Percentiles rank a stretch among this genome's conserved stretches.
Conservation (phyloP, 495 filamentous ascomycete species). For the Aspergillus haitiensis region DNA sequence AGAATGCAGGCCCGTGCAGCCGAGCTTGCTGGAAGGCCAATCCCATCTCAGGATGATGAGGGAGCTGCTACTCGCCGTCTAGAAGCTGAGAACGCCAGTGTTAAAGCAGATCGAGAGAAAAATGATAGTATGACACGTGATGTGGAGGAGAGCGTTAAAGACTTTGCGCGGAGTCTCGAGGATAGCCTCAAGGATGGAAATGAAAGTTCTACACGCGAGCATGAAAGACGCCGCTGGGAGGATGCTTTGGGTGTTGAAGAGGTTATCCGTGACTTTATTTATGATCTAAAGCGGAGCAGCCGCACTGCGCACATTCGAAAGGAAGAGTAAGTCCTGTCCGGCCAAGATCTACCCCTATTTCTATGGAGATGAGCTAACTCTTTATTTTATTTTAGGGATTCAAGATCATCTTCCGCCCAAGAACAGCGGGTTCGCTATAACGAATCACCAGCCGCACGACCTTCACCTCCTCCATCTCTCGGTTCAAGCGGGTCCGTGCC, state of each 20-base stretch:
- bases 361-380: background rate
- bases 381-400: slow-evolving; percentile 18
- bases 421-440: slow-evolving; percentile 31
- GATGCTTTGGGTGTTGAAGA: slow-evolving; percentile 96
- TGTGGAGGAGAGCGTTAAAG: slow-evolving; percentile 94
- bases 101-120: slow-evolving; percentile 81
- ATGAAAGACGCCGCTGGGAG: slow-evolving; percentile 93
- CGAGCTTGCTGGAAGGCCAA: slow-evolving; percentile 80
- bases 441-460: slow-evolving; percentile 31
- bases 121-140: slow-evolving; percentile 96
- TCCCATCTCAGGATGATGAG: slow-evolving; percentile 62
- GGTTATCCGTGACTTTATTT: slow-evolving; percentile 95
- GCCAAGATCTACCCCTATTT: background rate
- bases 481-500: slow-evolving; percentile 48
- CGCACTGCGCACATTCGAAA: slow-evolving; percentile 70
- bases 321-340: slow-evolving; percentile 58
- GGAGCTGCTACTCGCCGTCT: slow-evolving; percentile 76
- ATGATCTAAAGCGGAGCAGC: slow-evolving; percentile 84
- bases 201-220: slow-evolving; percentile 70
- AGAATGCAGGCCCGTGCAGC: slow-evolving; percentile 98
- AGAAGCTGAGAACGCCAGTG: slow-evolving; percentile 80
- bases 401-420: slow-evolving; percentile 27
- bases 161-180: slow-evolving; percentile 80
- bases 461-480: slow-evolving; percentile 45
- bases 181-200: slow-evolving; percentile 80